Conservation (phyloP, 306 rosid species). For the Malus orientalis region DNA sequence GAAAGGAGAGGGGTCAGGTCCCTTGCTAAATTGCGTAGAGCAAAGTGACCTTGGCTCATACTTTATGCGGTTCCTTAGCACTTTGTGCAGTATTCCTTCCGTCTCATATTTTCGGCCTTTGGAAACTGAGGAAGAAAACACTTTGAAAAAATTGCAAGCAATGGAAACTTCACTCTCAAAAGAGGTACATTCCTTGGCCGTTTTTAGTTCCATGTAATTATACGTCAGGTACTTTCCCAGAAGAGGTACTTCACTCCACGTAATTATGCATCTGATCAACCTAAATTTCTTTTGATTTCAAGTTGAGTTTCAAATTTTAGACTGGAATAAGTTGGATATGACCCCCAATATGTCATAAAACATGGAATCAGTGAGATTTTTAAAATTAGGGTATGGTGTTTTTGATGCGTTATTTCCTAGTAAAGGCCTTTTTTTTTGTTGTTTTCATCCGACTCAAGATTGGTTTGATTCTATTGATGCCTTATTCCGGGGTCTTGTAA, state of each 20-base stretch:
- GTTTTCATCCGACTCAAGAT: background rate
- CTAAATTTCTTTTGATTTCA: background rate
- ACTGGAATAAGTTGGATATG: background rate
- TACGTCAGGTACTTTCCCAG: background rate
- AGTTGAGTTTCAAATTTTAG: background rate
- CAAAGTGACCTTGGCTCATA: slow-evolving; percentile 74
- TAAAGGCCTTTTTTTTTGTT: background rate
- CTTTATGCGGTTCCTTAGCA: slow-evolving; percentile 82
- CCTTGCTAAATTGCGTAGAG: slow-evolving; percentile 40
- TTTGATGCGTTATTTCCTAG: background rate
- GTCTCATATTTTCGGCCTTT: slow-evolving; percentile 71
- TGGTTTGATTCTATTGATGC: background rate
- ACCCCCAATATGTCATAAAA: background rate
- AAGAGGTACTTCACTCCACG: background rate
- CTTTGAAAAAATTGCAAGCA: slow-evolving; percentile 57
- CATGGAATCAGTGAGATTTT: background rate
- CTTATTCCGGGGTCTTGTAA: background rate
- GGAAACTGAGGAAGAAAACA: slow-evolving; percentile 56
- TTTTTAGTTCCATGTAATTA: background rate
- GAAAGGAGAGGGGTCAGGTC: slow-evolving; percentile 59
- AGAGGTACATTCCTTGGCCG: slow-evolving; percentile 42
- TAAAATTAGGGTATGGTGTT: background rate
- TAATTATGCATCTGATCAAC: background rate
- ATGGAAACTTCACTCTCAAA: slow-evolving; percentile 48
- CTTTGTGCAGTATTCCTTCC: slow-evolving; percentile 78